Evolutionary conservation across 768 basidiomycete species (phyloP).

Genomic region (Tremella fuciformis): DNA sequence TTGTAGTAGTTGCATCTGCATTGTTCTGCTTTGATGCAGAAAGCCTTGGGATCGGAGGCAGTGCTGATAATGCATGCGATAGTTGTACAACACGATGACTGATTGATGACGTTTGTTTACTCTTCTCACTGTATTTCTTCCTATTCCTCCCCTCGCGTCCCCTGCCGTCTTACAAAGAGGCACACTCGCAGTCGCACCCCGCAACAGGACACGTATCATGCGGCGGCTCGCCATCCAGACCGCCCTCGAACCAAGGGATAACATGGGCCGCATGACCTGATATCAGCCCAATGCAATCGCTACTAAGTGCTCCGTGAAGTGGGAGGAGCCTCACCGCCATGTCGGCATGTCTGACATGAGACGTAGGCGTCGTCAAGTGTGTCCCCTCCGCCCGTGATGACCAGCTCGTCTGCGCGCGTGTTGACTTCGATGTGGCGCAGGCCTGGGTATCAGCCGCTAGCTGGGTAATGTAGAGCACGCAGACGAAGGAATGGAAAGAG

Average conservation of each 20-base stretch:
- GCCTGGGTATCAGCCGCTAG: neutral
- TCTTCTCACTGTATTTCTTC: too few species aligned
- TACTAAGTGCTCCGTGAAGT: neutral
- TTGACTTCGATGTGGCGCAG: neutral
- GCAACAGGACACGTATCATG: slow-evolving; percentile 46
- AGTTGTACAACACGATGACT: too few species aligned
- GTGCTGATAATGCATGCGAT: too few species aligned
- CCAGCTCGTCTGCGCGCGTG: slow-evolving; percentile 2
- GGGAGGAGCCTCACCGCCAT: slow-evolving; percentile 32
- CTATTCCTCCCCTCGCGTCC: too few species aligned
- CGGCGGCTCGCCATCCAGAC: slow-evolving; percentile 31
- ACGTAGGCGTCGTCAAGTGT: slow-evolving; percentile 44
- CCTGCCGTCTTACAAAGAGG: slow-evolving; percentile 25
- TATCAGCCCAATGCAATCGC: neutral
- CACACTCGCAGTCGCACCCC: slow-evolving; percentile 47
- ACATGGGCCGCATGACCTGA: slow-evolving; percentile 48
- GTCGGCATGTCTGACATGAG: slow-evolving; percentile 44
- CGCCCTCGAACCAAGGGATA: slow-evolving; percentile 50
- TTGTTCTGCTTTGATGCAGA: too few species aligned
- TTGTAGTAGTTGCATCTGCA: too few species aligned
- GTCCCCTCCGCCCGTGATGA: slow-evolving; percentile 16
- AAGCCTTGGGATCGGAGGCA: too few species aligned
- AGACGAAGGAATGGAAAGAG: too few species aligned
- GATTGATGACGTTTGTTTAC: too few species aligned
- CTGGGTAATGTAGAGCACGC: too few species aligned